Conservation (phyloP, 106 monocot genomes). For the Allium fistulosum region DNA sequence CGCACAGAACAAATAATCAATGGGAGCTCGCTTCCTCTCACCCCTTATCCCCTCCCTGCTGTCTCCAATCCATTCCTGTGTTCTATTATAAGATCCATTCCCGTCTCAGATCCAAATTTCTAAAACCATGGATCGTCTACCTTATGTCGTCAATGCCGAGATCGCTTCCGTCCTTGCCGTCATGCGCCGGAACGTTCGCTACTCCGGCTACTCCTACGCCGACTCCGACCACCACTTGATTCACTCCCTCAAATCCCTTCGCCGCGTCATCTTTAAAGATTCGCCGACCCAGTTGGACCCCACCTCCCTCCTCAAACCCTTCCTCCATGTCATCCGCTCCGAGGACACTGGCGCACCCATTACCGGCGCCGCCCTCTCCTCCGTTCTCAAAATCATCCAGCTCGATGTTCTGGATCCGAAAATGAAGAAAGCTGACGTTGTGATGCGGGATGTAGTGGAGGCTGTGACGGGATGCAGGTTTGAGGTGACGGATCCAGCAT, state of each 20-base stretch:
- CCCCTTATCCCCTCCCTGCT: too few species aligned
- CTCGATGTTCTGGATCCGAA: slow-evolving; percentile 36
- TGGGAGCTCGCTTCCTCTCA: too few species aligned
- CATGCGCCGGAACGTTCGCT: slow-evolving; percentile 89
- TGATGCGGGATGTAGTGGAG: slow-evolving; percentile 36
- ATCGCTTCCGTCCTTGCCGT: slow-evolving; percentile 70
- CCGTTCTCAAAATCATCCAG: slow-evolving; percentile 66
- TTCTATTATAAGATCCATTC: too few species aligned
- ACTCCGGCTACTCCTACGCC: slow-evolving; percentile 33
- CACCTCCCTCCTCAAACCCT: slow-evolving; percentile 54
- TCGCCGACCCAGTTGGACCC: slow-evolving; percentile 42
- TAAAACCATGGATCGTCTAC: too few species aligned
- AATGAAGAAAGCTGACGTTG: slow-evolving; percentile 34
- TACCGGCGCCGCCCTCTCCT: slow-evolving; percentile 80
- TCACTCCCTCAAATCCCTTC: slow-evolving; percentile 64
- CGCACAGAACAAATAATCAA: too few species aligned
- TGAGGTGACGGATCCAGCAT: slow-evolving; percentile 86
- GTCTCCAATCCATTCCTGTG: too few species aligned
- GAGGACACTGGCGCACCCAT: slow-evolving; percentile 95
- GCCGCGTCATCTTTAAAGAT: slow-evolving; percentile 49
- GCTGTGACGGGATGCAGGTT: slow-evolving; percentile 81
- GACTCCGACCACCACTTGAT: slow-evolving; percentile 75
- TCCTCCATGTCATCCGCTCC: slow-evolving; percentile 83
- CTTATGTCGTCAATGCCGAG: slow-evolving; percentile 69
- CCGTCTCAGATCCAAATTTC: too few species aligned